Evolutionary conservation across 768 basidiomycete species (phyloP).

Genomic region (Pleurotus sapidus): DNA sequence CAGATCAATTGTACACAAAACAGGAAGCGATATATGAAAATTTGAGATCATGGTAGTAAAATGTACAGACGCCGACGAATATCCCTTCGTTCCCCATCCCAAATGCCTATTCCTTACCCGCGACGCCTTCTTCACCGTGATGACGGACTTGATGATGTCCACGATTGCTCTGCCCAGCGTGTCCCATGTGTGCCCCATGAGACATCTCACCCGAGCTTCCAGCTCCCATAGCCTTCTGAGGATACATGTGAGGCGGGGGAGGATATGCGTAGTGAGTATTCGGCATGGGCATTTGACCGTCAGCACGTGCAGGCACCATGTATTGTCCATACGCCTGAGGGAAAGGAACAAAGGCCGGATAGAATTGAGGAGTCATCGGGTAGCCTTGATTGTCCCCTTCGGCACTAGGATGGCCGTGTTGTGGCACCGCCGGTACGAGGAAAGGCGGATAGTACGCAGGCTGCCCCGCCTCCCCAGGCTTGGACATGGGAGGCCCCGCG

Average conservation of each 20-base stretch:
- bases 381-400: slow-evolving; percentile 41
- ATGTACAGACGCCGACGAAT: background rate
- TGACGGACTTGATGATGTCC: background rate
- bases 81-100: background rate
- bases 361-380: slow-evolving; percentile 36
- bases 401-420: slow-evolving; percentile 21
- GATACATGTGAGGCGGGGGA: slow-evolving; percentile 10
- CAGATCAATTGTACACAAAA: background rate
- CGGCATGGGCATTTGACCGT: slow-evolving; percentile 32
- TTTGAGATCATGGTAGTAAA: background rate
- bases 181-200: background rate
- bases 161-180: background rate
- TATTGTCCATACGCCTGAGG: slow-evolving; percentile 48
- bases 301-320: slow-evolving; percentile 38
- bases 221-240: slow-evolving; percentile 7
- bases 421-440: slow-evolving; percentile 33
- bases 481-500: slow-evolving; percentile 47
- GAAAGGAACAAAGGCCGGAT: slow-evolving; percentile 44
- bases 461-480: slow-evolving; percentile 49
- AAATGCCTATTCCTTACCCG: slow-evolving; percentile 4
- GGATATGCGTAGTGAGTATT: slow-evolving; percentile 27
- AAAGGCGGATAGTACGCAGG: slow-evolving; percentile 48
- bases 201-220: slow-evolving; percentile 7
- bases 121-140: slow-evolving; percentile 4
- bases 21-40: background rate